phyloP scores from a whole-genome alignment of 73 alveolate species.

The Blepharisma japonicum region DNA sequence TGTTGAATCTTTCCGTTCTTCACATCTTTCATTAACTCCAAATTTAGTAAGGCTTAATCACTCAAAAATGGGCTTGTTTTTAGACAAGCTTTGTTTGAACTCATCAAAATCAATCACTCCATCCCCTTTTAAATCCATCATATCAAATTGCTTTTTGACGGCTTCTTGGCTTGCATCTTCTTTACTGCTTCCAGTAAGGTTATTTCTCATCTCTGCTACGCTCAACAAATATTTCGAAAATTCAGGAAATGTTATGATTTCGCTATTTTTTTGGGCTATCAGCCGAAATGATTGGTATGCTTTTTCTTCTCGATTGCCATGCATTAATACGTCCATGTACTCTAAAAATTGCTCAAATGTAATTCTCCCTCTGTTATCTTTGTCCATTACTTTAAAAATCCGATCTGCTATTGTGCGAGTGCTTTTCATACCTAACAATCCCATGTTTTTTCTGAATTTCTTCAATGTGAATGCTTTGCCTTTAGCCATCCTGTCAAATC shows the following conservation, averaged over 20 bases:
- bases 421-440: conserved; percentile 12
- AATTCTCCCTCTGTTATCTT: neutral
- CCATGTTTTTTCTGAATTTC: conserved; percentile 26
- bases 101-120: conserved; percentile 24
- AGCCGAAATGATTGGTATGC: conserved; percentile 7
- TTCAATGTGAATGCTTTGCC: conserved; percentile 7
- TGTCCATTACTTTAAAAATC: conserved; percentile 27
- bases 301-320: conserved; percentile 24
- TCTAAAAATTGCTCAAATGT: conserved; percentile 9
- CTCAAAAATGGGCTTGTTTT: conserved; percentile 17
- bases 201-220: neutral
- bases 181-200: neutral
- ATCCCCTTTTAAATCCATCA: conserved; percentile 22
- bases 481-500: conserved; percentile 1
- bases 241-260: neutral
- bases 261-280: neutral
- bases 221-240: neutral
- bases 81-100: neutral
- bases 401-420: conserved; percentile 27
- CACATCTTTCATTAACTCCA: neutral
- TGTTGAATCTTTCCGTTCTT: neutral
- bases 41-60: neutral
- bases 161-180: neutral
- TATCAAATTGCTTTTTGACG: neutral
- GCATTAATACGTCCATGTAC: conserved; percentile 22